These are phyloP conservation scores for Amesomyces nigricolor DNA, from an alignment of 2,329 filamentous ascomycete genomes.

Conservation along the genomic window DNA sequence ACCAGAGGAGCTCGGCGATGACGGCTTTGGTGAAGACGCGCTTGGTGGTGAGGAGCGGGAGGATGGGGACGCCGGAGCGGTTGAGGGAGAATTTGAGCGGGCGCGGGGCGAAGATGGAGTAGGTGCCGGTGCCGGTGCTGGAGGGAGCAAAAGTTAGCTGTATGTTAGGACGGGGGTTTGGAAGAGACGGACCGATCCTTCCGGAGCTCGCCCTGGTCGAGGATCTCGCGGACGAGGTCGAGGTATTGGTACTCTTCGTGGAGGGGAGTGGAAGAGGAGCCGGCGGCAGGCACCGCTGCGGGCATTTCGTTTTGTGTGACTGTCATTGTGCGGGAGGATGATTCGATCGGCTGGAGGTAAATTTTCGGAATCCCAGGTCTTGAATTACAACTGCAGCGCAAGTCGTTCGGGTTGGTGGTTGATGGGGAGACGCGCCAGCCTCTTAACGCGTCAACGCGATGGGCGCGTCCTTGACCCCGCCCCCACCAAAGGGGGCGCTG, in stretches of 20 bases:
- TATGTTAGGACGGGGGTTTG: neutral
- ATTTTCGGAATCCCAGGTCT: neutral
- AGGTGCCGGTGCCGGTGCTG: slow-evolving; percentile 89
- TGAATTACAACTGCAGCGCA: neutral
- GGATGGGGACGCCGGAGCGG: slow-evolving; percentile 54
- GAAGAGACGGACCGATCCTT: slow-evolving; percentile 64
- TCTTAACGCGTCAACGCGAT: slow-evolving; percentile 19
- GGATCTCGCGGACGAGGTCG: slow-evolving; percentile 77
- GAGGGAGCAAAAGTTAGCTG: slow-evolving; percentile 6
- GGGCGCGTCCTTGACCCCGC: neutral
- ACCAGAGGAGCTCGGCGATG: slow-evolving; percentile 92
- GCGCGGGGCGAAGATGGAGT: slow-evolving; percentile 79
- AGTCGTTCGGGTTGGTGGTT: neutral
- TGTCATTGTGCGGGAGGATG: slow-evolving; percentile 15
- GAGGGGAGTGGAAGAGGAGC: slow-evolving; percentile 6
- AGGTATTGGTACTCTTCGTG: slow-evolving; percentile 96
- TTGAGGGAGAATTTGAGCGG: slow-evolving; percentile 84
- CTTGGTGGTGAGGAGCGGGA: slow-evolving; percentile 95
- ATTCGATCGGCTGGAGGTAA: neutral
- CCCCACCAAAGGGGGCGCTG: neutral
- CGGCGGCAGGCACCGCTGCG: slow-evolving; percentile 4
- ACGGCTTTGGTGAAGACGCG: slow-evolving; percentile 90
- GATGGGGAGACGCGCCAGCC: neutral
- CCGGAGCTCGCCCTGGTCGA: slow-evolving; percentile 76
- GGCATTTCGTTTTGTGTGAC: slow-evolving; percentile 9